These are phyloP conservation scores for Keithomyces neogunnii DNA, from an alignment of 2,329 filamentous ascomycete species.

Conservation along the genomic window DNA sequence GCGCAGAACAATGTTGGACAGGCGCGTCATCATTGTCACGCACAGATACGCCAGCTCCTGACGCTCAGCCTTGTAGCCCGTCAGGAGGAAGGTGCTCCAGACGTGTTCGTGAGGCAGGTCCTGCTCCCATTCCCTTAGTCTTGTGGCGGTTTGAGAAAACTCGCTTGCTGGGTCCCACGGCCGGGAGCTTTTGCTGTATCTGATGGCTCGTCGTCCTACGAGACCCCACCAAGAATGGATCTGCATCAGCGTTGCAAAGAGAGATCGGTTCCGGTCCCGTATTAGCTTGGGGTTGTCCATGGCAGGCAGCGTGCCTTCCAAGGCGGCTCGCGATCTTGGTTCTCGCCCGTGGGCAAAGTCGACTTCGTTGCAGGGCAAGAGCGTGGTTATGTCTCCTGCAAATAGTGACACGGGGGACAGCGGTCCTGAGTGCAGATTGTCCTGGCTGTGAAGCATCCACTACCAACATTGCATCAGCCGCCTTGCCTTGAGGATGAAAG, in stretches of 20 bases:
- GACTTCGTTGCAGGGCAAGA: slow-evolving; percentile 43
- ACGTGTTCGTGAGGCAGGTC: slow-evolving; percentile 37
- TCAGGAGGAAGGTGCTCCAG: slow-evolving; percentile 35
- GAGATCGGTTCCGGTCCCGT: slow-evolving; percentile 34
- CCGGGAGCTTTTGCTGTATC: slow-evolving; percentile 30
- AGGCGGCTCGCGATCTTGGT: slow-evolving; percentile 41
- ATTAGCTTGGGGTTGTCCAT: slow-evolving; percentile 35
- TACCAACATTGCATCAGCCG: slow-evolving; percentile 13
- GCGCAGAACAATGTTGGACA: slow-evolving; percentile 48
- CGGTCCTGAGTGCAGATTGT: slow-evolving; percentile 46
- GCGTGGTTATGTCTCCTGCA: slow-evolving; percentile 43
- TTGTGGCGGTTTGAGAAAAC: slow-evolving; percentile 33
- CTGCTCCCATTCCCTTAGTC: slow-evolving; percentile 39
- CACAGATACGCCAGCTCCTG: slow-evolving; percentile 46
- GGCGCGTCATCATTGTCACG: slow-evolving; percentile 44
- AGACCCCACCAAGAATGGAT: slow-evolving; percentile 46
- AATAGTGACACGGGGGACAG: slow-evolving; percentile 41
- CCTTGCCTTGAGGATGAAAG: background rate
- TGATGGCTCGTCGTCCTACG: slow-evolving; percentile 39
- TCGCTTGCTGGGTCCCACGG: slow-evolving; percentile 41
- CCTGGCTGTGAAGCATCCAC: slow-evolving; percentile 54
- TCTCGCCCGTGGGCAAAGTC: slow-evolving; percentile 40
- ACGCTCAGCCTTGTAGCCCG: slow-evolving; percentile 36
- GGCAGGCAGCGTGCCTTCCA: slow-evolving; percentile 44
- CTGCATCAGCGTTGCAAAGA: slow-evolving; percentile 49